A percentile compares a stretch with the other conserved stretches of the same genome.
Evolutionary conservation across 306 rosid genomes (phyloP).

Genomic region (Erythrophleum fordii): DNA sequence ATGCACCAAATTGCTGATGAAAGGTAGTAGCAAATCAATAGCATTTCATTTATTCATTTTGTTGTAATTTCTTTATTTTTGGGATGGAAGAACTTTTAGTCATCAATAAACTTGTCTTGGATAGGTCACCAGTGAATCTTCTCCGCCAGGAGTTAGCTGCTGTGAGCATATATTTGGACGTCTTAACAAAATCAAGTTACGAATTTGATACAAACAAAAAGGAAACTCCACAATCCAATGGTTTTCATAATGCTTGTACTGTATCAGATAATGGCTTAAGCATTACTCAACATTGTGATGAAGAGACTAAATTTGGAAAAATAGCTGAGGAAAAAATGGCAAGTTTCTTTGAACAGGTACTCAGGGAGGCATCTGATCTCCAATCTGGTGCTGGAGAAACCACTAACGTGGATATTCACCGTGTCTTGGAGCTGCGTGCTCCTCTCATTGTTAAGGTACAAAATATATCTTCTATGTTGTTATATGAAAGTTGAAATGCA

Average conservation of each 20-base stretch:
- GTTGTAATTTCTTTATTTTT: conserved; percentile 27
- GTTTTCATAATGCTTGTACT: conserved; percentile 45
- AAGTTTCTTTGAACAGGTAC: conserved; percentile 87
- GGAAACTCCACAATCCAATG: conserved; percentile 36
- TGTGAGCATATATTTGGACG: conserved; percentile 78
- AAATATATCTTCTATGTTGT: conserved; percentile 11
- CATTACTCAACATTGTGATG: conserved; percentile 43
- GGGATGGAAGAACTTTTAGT: conserved; percentile 23
- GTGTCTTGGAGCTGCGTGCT: conserved; percentile 87
- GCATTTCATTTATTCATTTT: neutral
- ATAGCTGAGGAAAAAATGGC: conserved; percentile 86
- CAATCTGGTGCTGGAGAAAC: conserved; percentile 81
- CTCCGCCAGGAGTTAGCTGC: conserved; percentile 90
- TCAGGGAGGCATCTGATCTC: conserved; percentile 89
- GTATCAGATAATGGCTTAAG: conserved; percentile 42
- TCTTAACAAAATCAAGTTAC: conserved; percentile 78
- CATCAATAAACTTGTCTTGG: conserved; percentile 42
- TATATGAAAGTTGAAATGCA: conserved; percentile 24
- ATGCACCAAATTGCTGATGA: conserved; percentile 83
- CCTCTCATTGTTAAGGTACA: conserved; percentile 88
- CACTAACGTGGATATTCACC: conserved; percentile 83
- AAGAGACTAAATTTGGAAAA: conserved; percentile 66
- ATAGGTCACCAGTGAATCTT: conserved; percentile 96
- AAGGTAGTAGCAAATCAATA: conserved; percentile 53
- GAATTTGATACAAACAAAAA: conserved; percentile 50